Percentiles rank a stretch among this genome's conserved stretches.
These are phyloP conservation scores for Caryopteris hybrid DNA, from an alignment of 305 asterid species.

Conservation along the genomic window DNA sequence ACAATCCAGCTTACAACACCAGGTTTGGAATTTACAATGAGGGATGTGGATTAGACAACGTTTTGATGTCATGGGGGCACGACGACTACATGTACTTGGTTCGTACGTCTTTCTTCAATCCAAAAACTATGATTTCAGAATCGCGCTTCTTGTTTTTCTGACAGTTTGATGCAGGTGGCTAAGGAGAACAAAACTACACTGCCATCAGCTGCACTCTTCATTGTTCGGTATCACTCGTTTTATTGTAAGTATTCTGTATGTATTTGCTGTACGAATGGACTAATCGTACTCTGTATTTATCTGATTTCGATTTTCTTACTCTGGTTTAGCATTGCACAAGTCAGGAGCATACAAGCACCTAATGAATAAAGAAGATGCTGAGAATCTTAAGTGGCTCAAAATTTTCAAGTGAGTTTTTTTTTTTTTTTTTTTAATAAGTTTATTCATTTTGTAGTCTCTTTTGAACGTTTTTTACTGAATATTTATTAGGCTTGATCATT, in stretches of 20 bases:
- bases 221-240: slow-evolving; percentile 53
- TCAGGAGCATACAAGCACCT: slow-evolving; percentile 46
- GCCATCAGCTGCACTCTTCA: slow-evolving; percentile 57
- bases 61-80: slow-evolving; percentile 64
- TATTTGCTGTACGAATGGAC: background rate
- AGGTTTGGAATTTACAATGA: slow-evolving; percentile 42
- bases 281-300: background rate
- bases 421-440: no score
- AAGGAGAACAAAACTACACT: slow-evolving; percentile 44
- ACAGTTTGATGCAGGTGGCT: slow-evolving; percentile 41
- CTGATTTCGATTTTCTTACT: background rate
- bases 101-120: background rate
- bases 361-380: slow-evolving; percentile 52
- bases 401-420: slow-evolving; percentile 34
- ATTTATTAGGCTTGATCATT: background rate
- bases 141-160: background rate
- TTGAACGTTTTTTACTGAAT: background rate
- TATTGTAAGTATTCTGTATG: slow-evolving; percentile 27
- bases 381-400: slow-evolving; percentile 54
- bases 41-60: slow-evolving; percentile 57
- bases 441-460: background rate
- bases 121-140: background rate
- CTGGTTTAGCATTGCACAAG: slow-evolving; percentile 44
- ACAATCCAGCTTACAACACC: slow-evolving; percentile 36
- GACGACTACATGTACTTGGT: slow-evolving; percentile 60